Evolutionary conservation across 306 rosid genomes (phyloP).

Genomic region (Lotus japonicus): DNA sequence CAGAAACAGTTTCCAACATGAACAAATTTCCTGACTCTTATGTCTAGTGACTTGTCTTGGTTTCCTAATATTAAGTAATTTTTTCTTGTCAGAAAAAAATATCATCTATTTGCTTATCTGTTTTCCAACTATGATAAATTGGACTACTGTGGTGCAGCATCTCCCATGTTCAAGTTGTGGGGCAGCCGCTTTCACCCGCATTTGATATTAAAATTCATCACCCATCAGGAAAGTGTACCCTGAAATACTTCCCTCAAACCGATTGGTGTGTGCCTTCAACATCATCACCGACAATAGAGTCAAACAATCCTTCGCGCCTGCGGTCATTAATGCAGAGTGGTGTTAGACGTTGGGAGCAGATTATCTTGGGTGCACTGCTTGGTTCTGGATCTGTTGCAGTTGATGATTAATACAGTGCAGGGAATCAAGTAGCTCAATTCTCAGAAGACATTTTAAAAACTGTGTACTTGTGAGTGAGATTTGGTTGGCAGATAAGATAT

Average conservation of each 20-base stretch:
- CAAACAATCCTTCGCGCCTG: constrained; percentile 19
- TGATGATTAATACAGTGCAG: background rate
- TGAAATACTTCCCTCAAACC: constrained; percentile 25
- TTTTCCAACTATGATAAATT: background rate
- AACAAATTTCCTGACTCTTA: background rate
- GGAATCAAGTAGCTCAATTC: background rate
- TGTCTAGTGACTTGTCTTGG: background rate
- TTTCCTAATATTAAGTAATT: background rate
- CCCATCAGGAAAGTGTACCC: constrained; percentile 28
- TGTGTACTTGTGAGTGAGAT: background rate
- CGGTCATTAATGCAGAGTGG: constrained; percentile 25
- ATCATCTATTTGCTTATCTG: background rate
- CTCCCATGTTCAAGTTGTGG: constrained; percentile 45
- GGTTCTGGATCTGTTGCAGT: constrained; percentile 13
- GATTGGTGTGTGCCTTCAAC: background rate
- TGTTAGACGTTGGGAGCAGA: constrained; percentile 28
- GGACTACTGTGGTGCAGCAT: constrained; percentile 37
- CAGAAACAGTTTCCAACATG: background rate
- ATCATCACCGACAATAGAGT: background rate
- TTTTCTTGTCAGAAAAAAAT: background rate
- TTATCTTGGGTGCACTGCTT: constrained; percentile 8
- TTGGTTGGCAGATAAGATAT: background rate
- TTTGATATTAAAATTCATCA: constrained; percentile 27
- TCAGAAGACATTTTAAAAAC: background rate
- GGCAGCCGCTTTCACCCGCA: constrained; percentile 25